Evolutionary conservation across 371 early-diverging fungal species (phyloP).

Genomic region (Globomyces sp.): DNA sequence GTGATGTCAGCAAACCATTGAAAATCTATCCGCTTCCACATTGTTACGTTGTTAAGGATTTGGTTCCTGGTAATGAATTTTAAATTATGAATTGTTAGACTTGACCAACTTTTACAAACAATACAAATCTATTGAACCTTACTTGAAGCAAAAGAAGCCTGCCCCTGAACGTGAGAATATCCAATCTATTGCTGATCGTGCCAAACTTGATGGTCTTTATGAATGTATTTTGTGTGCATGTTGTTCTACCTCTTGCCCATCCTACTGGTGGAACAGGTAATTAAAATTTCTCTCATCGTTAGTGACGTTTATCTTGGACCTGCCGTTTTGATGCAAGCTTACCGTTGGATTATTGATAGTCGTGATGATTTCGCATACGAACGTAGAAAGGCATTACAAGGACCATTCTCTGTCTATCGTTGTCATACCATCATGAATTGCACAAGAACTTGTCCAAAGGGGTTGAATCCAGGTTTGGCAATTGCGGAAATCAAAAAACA

Average conservation of each 20-base stretch:
- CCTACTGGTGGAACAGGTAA: slow-evolving; percentile 94
- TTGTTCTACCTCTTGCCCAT: slow-evolving; percentile 95
- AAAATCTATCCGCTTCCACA: slow-evolving; percentile 97
- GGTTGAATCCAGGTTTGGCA: slow-evolving; percentile 85
- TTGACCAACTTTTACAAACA: slow-evolving; percentile 95
- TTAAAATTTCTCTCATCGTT: not conserved
- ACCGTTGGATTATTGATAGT: slow-evolving; percentile 97
- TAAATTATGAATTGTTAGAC: slow-evolving; percentile 51
- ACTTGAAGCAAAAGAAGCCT: slow-evolving; percentile 79
- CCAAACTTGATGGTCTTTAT: slow-evolving; percentile 95
- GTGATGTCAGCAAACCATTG: slow-evolving; percentile 59
- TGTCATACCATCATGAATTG: slow-evolving; percentile 99
- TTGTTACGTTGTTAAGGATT: slow-evolving; percentile 60
- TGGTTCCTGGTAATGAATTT: slow-evolving; percentile 58
- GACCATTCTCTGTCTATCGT: slow-evolving; percentile 92
- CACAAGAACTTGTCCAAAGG: slow-evolving; percentile 95
- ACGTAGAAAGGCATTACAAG: slow-evolving; percentile 87
- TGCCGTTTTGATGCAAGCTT: slow-evolving; percentile 94
- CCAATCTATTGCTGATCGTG: slow-evolving; percentile 88
- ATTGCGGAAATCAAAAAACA: slow-evolving; percentile 94
- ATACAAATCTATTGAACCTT: slow-evolving; percentile 95
- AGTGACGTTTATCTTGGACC: slow-evolving; percentile 87
- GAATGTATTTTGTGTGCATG: slow-evolving; percentile 98
- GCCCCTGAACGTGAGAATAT: slow-evolving; percentile 78
- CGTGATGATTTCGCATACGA: slow-evolving; percentile 90